These are phyloP conservation scores for Chamaecyparis obtusa DNA, from an alignment of 75 land plant species.

Conservation along the genomic window DNA sequence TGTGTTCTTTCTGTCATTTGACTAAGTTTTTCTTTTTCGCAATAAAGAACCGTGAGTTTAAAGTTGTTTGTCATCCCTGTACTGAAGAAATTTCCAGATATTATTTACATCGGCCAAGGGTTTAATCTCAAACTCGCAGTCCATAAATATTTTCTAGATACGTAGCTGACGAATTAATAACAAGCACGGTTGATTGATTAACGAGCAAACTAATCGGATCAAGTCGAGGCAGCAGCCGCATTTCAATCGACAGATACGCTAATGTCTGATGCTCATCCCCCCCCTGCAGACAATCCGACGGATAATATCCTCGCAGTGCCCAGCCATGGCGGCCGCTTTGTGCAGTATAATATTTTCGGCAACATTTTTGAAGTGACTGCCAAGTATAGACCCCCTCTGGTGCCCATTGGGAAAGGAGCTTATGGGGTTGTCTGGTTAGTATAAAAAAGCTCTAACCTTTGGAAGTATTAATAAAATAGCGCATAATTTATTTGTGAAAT, in stretches of 20 bases:
- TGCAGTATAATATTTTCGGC: constrained; percentile 84
- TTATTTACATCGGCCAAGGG: background rate
- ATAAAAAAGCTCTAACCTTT: background rate
- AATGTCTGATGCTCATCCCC: constrained; percentile 36
- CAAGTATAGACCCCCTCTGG: constrained; percentile 78
- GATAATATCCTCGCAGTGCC: constrained; percentile 38
- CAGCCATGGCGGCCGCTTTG: constrained; percentile 64
- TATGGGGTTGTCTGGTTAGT: constrained; percentile 87
- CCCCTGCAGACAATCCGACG: constrained; percentile 7
- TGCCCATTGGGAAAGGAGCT: constrained; percentile 94
- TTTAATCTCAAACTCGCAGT: background rate
- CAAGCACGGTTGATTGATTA: background rate
- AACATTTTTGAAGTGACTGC: constrained; percentile 84
- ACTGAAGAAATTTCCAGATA: background rate
- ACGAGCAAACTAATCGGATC: background rate
- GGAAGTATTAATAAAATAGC: background rate
- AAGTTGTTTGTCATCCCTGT: background rate
- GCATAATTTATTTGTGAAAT: background rate
- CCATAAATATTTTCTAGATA: background rate
- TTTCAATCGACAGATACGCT: constrained; percentile 35
- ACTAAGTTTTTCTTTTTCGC: background rate
- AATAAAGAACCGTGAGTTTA: background rate
- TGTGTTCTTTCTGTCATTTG: background rate
- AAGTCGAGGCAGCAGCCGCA: constrained; percentile 11
- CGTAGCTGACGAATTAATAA: too few species aligned